A percentile compares a stretch with the other conserved stretches of the same genome.
These are phyloP conservation scores for Penicillium canariense DNA, from an alignment of 495 filamentous ascomycete species.

Conservation along the genomic window DNA sequence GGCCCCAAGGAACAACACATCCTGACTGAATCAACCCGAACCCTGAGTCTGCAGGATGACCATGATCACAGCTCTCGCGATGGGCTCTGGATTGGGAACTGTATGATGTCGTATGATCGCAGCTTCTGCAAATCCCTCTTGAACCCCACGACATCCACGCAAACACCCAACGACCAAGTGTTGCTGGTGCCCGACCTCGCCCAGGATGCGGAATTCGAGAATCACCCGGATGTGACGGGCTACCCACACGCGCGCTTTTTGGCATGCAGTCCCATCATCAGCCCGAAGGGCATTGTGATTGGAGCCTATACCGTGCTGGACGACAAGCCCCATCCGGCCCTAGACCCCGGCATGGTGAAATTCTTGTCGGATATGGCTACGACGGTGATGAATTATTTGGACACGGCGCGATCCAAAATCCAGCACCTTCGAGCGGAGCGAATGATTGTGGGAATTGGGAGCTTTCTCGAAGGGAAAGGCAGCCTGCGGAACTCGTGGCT, in stretches of 20 bases:
- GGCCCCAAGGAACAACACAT: slow-evolving; percentile 54
- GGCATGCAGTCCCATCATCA: slow-evolving; percentile 58
- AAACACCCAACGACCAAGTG: slow-evolving; percentile 4
- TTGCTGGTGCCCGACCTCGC: slow-evolving; percentile 25
- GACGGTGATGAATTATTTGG: slow-evolving; percentile 29
- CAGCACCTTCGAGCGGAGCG: slow-evolving; percentile 18
- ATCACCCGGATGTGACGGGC: slow-evolving; percentile 24
- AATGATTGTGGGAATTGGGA: slow-evolving; percentile 33
- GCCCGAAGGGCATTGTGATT: slow-evolving; percentile 54
- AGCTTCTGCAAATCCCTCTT: slow-evolving; percentile 46
- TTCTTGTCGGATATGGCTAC: slow-evolving; percentile 36
- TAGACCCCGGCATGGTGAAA: slow-evolving; percentile 12
- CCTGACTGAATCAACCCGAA: slow-evolving; percentile 56
- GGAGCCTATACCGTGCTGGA: slow-evolving; percentile 62
- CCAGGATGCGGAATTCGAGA: slow-evolving; percentile 25
- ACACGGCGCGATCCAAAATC: slow-evolving; percentile 1
- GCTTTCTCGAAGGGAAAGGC: slow-evolving; percentile 30
- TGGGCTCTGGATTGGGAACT: slow-evolving; percentile 38
- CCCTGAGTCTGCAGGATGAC: slow-evolving; percentile 39
- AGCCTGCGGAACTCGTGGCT: slow-evolving; percentile 28
- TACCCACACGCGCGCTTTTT: slow-evolving; percentile 54
- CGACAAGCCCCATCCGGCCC: slow-evolving; percentile 31
- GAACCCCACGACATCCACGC: neutral
- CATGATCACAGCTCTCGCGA: slow-evolving; percentile 27
- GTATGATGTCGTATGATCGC: slow-evolving; percentile 38